Percentiles rank a stretch among this genome's conserved stretches.
These are phyloP conservation scores for Lasiosphaeris hirsuta DNA, from an alignment of 495 filamentous ascomycete species.

Conservation along the genomic window DNA sequence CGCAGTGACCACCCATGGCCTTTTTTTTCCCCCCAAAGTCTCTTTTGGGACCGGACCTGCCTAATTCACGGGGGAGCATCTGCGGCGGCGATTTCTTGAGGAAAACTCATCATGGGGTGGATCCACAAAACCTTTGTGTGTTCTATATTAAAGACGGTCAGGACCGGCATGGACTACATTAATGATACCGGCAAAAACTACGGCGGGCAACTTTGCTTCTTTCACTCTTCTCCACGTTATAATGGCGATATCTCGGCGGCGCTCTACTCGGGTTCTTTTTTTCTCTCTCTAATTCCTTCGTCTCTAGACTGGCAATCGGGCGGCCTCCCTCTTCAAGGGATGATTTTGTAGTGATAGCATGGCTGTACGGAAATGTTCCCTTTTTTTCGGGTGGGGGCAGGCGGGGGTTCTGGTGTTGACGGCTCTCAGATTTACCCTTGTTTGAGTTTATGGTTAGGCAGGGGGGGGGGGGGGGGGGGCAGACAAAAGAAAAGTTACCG, in stretches of 20 bases:
- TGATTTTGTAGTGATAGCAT: conserved; percentile 12
- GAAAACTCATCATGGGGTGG: not conserved
- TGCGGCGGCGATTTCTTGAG: not conserved
- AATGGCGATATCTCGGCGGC: not conserved
- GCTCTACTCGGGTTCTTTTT: conserved; percentile 7
- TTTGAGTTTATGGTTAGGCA: conserved; percentile 8
- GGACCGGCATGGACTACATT: conserved; percentile 26
- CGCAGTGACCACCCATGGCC: no score
- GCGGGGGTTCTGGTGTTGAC: not conserved
- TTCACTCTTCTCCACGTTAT: conserved; percentile 11
- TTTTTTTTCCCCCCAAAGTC: not conserved
- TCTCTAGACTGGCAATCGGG: conserved; percentile 13
- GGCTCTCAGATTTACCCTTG: not conserved
- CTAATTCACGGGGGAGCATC: not conserved
- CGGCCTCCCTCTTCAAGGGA: not conserved
- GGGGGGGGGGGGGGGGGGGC: conserved; percentile 4
- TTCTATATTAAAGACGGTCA: conserved; percentile 28
- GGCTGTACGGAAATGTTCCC: not conserved
- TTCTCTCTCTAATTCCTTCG: not conserved
- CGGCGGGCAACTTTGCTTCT: not conserved
- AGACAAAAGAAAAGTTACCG: conserved; percentile 13
- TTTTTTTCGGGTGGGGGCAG: not conserved
- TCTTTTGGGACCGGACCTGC: not conserved
- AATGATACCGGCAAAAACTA: conserved; percentile 18
- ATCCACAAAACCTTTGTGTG: conserved; percentile 8